Evolutionary conservation across 2,329 filamentous ascomycete genomes (phyloP), one percentile per base, ranked within the genome.

Genomic region (Alternaria sp.): DNA sequence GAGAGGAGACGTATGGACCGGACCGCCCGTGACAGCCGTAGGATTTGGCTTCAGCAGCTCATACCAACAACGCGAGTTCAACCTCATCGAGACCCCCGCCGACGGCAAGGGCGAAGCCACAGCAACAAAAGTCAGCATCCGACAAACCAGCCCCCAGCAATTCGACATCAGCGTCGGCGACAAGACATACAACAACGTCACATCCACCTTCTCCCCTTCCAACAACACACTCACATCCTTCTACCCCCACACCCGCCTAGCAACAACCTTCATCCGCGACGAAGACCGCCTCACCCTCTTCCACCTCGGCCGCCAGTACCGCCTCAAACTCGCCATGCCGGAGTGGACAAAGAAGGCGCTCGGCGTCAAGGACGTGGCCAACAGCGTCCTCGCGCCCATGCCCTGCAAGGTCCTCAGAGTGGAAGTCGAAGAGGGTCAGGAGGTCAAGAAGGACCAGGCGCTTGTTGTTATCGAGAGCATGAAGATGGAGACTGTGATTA

Each of bases 351-450:
- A 93, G 72, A 95, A 96, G 81, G 93, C 93, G 0, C 84, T 97
- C 8, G 94, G 95, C 0, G 83, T 92, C 66, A 94, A 93, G 78
- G 93, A 97, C 74, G 86, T 87, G 0, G 85, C 89, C 7, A 94
- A 95, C 63, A 96, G 91, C 57, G 93, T 98, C 2, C 85, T 92
- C 23, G 93, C 96, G 21, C 96, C 96, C 0, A 99, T 99, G 96
- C 96, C 96, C 2, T 98, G 96, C 82, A 98, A 98, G 83, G 91
- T 99, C 25, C 82, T 99, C 65, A 89, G 93, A 68, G 96, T 97
- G 51, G 92, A 97, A 79, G 93, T 97, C 0, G 82, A 86, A 26
- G 93, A 93, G 71, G 96, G 96, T 0, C 89, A 97, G 67, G 82
- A 81, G 50, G 96, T 99, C 15, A 89, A 89, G 77, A 96, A 95